Evolutionary conservation across 331 rosid genomes (phyloP), one percentile per base, ranked within the genome.

Genomic region (Cydonia oblonga): DNA sequence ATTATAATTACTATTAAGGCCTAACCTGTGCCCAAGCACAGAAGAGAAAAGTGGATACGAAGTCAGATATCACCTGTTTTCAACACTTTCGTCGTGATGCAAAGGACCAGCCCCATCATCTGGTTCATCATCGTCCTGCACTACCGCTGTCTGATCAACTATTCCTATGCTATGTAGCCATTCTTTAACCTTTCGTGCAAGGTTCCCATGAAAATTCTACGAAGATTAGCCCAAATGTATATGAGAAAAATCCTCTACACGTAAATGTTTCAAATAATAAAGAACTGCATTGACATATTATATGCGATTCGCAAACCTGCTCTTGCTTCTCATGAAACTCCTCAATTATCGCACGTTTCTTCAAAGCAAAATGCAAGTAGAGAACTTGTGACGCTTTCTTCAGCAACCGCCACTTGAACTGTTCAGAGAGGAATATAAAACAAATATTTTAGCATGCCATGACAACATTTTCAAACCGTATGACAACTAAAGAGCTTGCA

Each of bases 311-410:
- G 16, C 84, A 76, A 81, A 93, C 98, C 98, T 90, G 98, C 76
- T 66, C 97, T 78, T 93, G 98, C 72, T 87, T 93, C 84, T 82
- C 98, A 66, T 90, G 75, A 73, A 93, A 71, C 23, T 90, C 97
- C 83, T 93, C 90, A 58, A 93, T 83, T 66, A 93, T 20, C 44
- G 87, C 89, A 35, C 96, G 97, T 74, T 87, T 93, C 89, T 83
- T 89, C 93, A 93, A 78, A 51, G 92, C 87, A 23, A 90, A 93
- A 79, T 93, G 98, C 69, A 93, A 79, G 73, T 83, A 87, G 20
- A 93, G 92, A 82, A 93, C 92, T 79, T 90, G 96, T 12, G 98
- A 89, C 35, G 98, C 98, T 83, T 83, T 93, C 93, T 93, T 93
- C 75, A 58, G 68, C 61, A 93, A 70, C 44, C 66, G 85, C 98